Evolutionary conservation across 768 basidiomycete genomes (phyloP), one percentile per base, ranked within the genome.

Genomic region (Tulasnella calospora): DNA sequence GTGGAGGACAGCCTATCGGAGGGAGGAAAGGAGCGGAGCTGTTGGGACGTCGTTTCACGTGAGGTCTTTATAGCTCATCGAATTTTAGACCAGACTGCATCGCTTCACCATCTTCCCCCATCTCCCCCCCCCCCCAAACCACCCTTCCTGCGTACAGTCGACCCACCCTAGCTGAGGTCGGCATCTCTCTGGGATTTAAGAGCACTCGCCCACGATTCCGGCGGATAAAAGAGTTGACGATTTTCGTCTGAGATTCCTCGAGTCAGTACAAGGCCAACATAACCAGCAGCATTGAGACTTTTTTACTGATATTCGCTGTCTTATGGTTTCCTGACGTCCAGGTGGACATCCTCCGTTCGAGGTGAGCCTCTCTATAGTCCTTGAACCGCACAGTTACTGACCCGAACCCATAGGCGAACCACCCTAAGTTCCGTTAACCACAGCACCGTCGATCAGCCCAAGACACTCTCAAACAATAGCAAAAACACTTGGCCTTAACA

Each of bases 161-260:
- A 74, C 41, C 30, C 40, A 74, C 35, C 73, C 73, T 33, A 17
- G 46, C 33, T 33, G 73, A 41, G 36, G 30, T 46, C 35, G 30
- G 33, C 46, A 38, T 33, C 19, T 40, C 17, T 33, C 70, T 47
- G 8, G 30, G 21, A n/a, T 9, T 19, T 40, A 23, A 40, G 19
- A 41, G 30, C 35, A 44, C 57, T 77, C 38, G 76, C 76, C 85
- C 89, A 92, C 83, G 84, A 93, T 92, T 92, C 87, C 89, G 89
- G 89, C 89, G 89, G 91, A 92, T 84, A 86, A 87, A 88, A 89
- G 90, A 87, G 92, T 92, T 86, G 88, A 85, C 85, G 92, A 93
- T 87, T 90, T 93, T 84, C 92, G 92, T 88, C 87, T 92, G 84
- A 85, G 92, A 91, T 90, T 91, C 90, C 89, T 90, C 84, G 89